Conservation (phyloP, 768 basidiomycete genomes). For the Boletus sp. region DNA sequence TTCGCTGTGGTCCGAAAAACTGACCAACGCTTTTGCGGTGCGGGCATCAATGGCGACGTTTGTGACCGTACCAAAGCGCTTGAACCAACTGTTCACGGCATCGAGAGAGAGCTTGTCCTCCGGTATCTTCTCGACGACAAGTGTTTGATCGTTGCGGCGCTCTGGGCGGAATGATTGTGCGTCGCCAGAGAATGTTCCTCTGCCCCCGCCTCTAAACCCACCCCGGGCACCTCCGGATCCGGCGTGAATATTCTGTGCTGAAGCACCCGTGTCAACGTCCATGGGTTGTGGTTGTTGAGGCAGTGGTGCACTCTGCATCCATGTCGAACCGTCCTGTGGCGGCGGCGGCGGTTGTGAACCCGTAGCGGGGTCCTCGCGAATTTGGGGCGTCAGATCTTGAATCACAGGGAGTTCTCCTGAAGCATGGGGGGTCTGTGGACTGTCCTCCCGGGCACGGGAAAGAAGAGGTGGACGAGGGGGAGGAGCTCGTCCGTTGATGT, state of each 20-base stretch:
- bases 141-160: conserved; percentile 68
- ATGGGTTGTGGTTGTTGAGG: conserved; percentile 16
- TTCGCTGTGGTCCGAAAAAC: conserved; percentile 78
- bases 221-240: conserved; percentile 41
- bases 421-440: conserved; percentile 37
- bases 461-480: conserved; percentile 56
- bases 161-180: conserved; percentile 65
- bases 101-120: conserved; percentile 75
- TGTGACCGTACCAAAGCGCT: conserved; percentile 87
- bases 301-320: conserved; percentile 17
- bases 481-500: conserved; percentile 30
- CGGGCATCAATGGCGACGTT: conserved; percentile 84
- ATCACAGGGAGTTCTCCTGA: conserved; percentile 81
- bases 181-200: conserved; percentile 62
- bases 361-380: conserved; percentile 33
- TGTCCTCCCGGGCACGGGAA: conserved; percentile 54
- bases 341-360: conserved; percentile 10
- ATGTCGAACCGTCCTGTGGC: conserved; percentile 22
- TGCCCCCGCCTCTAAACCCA: conserved; percentile 45
- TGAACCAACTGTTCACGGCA: conserved; percentile 84
- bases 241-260: conserved; percentile 17
- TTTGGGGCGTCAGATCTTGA: conserved; percentile 71
- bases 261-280: conserved; percentile 35
- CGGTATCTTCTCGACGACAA: conserved; percentile 95
- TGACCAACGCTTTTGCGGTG: conserved; percentile 79